Percentiles rank a stretch among this genome's conserved stretches.
Conservation (phyloP, 345 rosid species). For the Aquilaria malaccensis region DNA sequence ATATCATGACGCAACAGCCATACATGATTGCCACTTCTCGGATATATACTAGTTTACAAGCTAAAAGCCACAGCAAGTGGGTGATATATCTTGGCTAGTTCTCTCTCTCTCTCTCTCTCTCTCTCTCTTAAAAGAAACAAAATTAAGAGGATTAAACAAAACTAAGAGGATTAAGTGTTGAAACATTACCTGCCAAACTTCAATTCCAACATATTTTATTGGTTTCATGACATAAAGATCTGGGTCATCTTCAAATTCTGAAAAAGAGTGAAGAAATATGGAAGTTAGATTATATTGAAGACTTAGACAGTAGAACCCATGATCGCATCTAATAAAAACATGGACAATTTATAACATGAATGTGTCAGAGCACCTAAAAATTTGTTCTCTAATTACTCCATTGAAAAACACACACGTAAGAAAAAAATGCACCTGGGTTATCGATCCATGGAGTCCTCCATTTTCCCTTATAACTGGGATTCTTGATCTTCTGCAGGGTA, state of each 20-base stretch:
- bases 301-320: not conserved
- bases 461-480: slow-evolving; percentile 87
- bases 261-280: not conserved
- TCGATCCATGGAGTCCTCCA: slow-evolving; percentile 91
- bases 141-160: not conserved
- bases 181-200: slow-evolving; percentile 84
- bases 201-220: slow-evolving; percentile 77
- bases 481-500: slow-evolving; percentile 66
- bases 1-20: no score
- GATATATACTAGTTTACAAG: no score
- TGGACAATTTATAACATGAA: no score
- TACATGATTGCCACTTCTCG: no score
- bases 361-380: no score
- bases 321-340: not conserved
- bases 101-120: not conserved
- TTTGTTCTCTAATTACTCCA: not conserved
- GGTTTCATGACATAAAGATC: slow-evolving; percentile 90
- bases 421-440: slow-evolving; percentile 62
- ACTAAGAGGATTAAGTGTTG: no score
- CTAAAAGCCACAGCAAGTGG: no score
- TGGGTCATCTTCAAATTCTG: slow-evolving; percentile 99
- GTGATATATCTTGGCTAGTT: not conserved
- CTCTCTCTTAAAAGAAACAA: not conserved
- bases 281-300: not conserved
- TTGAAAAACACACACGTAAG: not conserved